Conservation (phyloP, 2,329 filamentous ascomycete species). For the Talaromyces sp. region DNA sequence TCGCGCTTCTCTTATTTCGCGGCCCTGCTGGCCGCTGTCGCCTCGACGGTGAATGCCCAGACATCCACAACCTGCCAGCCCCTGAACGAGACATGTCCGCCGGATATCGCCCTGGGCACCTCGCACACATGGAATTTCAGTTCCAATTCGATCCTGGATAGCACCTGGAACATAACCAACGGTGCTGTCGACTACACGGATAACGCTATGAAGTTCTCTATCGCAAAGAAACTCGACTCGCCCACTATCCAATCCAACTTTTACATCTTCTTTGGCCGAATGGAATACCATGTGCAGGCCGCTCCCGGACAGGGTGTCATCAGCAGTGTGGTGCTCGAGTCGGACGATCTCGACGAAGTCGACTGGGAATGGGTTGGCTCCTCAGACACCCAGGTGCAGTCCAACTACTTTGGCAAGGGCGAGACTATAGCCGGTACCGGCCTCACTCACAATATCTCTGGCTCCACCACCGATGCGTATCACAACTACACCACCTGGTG, state of each 20-base stretch:
- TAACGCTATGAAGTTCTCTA: constrained; percentile 66
- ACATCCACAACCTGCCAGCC: constrained; percentile 77
- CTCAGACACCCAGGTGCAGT: constrained; percentile 54
- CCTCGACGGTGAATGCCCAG: constrained; percentile 54
- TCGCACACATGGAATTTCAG: constrained; percentile 63
- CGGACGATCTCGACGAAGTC: constrained; percentile 79
- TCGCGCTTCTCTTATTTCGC: constrained; percentile 2
- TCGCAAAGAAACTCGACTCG: constrained; percentile 66
- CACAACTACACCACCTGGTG: constrained; percentile 59
- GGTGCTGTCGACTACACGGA: constrained; percentile 60
- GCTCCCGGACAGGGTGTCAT: constrained; percentile 71
- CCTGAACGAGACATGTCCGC: constrained; percentile 63
- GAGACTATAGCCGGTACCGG: constrained; percentile 77
- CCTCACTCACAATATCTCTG: constrained; percentile 62
- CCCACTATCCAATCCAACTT: constrained; percentile 75
- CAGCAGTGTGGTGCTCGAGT: constrained; percentile 76
- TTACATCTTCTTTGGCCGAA: constrained; percentile 80
- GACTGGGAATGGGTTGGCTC: constrained; percentile 58
- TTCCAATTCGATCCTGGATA: constrained; percentile 44
- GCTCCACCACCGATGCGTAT: constrained; percentile 49
- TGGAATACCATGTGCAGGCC: constrained; percentile 74
- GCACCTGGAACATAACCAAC: constrained; percentile 64
- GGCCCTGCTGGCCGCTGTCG: constrained; percentile 16
- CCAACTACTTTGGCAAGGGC: constrained; percentile 96
- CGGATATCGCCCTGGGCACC: constrained; percentile 65